Evolutionary conservation across 1,139 yeast genomes (phyloP).

Genomic region (Geotrichum restrictum): DNA sequence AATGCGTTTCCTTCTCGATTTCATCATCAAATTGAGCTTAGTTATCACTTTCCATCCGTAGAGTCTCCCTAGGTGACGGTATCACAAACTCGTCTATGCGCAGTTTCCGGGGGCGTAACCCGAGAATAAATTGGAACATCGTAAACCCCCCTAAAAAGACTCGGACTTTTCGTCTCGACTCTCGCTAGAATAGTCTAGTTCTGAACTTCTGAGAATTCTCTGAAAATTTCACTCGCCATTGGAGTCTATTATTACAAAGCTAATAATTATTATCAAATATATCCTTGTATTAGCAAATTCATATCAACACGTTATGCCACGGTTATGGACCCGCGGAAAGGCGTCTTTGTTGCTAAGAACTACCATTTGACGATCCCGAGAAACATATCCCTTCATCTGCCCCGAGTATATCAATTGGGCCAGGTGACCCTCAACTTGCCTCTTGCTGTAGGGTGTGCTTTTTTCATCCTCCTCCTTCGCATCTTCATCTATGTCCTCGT

Average conservation of each 20-base stretch:
- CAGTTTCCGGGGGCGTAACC: too few relatives aligned
- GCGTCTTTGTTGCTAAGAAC: constrained; percentile 60
- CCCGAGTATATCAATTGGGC: constrained; percentile 66
- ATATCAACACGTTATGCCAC: too few relatives aligned
- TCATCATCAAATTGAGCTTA: too few relatives aligned
- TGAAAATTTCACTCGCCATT: background rate
- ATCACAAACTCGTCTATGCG: background rate
- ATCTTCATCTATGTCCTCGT: background rate
- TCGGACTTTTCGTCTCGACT: background rate
- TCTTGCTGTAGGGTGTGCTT: constrained; percentile 34
- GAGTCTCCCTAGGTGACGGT: background rate
- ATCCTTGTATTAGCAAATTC: too few relatives aligned
- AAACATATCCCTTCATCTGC: constrained; percentile 73
- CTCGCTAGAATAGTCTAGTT: too few relatives aligned
- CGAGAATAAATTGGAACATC: background rate
- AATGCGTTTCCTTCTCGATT: too few relatives aligned
- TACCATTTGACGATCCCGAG: constrained; percentile 68
- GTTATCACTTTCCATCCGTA: background rate
- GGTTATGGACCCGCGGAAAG: too few relatives aligned
- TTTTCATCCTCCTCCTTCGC: background rate
- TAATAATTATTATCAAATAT: background rate
- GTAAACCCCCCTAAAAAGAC: background rate
- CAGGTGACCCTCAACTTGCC: constrained; percentile 65
- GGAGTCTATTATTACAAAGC: background rate
- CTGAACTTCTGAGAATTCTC: too few relatives aligned